Conservation (phyloP, 768 basidiomycete species). For the Boletus barrowsii region DNA sequence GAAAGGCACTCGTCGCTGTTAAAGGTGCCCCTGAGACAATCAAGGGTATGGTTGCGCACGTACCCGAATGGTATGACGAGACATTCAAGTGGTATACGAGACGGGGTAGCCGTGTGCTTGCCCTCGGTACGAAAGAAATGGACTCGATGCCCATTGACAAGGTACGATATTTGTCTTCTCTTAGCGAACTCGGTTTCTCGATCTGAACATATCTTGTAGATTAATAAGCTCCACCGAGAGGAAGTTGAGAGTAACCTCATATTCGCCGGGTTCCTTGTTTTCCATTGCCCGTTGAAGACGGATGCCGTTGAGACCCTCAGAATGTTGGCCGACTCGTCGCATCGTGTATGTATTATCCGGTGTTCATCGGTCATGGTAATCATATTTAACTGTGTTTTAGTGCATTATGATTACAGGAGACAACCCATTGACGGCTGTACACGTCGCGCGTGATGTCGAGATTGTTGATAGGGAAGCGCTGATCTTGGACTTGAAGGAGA, state of each 20-base stretch:
- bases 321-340: constrained; percentile 94
- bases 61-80: constrained; percentile 85
- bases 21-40: constrained; percentile 99
- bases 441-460: constrained; percentile 94
- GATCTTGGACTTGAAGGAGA: constrained; percentile 87
- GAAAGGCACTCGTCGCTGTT: constrained; percentile 65
- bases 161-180: constrained; percentile 39
- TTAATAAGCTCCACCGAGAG: constrained; percentile 83
- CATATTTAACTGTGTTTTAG: constrained; percentile 36
- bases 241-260: constrained; percentile 71
- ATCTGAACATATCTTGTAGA: constrained; percentile 41
- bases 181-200: not conserved
- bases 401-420: constrained; percentile 99
- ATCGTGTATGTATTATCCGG: constrained; percentile 63
- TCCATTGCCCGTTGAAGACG: constrained; percentile 95
- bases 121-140: constrained; percentile 85
- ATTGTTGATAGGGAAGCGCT: constrained; percentile 94
- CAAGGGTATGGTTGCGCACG: constrained; percentile 71
- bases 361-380: not conserved
- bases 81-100: constrained; percentile 95
- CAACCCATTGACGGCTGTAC: constrained; percentile 94
- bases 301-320: constrained; percentile 90
- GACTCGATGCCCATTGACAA: constrained; percentile 66
- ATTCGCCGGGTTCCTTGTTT: constrained; percentile 97
- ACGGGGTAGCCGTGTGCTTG: constrained; percentile 89